Base-by-base conservation (phyloP, 2,329 filamentous ascomycete species). In the Penicillium sp. region DNA sequence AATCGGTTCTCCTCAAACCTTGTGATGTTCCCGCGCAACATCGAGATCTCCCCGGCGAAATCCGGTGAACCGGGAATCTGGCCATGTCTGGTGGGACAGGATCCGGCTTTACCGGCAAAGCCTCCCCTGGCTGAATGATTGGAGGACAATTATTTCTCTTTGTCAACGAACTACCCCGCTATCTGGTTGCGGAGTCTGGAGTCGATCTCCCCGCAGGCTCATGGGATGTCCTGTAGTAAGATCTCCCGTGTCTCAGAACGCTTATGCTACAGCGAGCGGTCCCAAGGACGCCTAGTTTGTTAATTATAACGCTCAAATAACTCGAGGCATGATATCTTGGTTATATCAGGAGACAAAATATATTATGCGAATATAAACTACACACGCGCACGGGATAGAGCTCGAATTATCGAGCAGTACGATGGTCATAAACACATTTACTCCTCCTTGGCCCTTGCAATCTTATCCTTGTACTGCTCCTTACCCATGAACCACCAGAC, bases 371-470 rank as follows among this genome's bases (percentile, higher is more conserved):
- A 21, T 21, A 21, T 21, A 21, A 21, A 21, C 21, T 21, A 2
- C 21, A 21, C 21, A 21, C 21, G 1, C 21, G 21, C 21, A 21
- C 21, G 21, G 21, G 21, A 21, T 21, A 21, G 21, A 21, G 21
- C 21, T 21, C 21, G 21, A 21, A 21, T 21, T 21, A 21, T 21
- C 21, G 21, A 21, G 21, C 21, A 21, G 21, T 2, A 21, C 21
- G 21, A 21, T 21, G 21, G 21, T 21, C 21, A 21, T 21, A 21
- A 21, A 44, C n/a, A 29, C 11, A 21, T 11, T 31, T 58, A 58
- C 47, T 58, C 56, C 47, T 61, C 59, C 53, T 56, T 61, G 7
- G 47, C 59, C 29, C 52, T 11, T 17, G 53, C 29, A 41, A 61
- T 61, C 52, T 47, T 56, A 2, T 56, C 59, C 35, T 44, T 56